Conservation (phyloP, 176 grass and related monocot genomes). For the Dendrocalamus sinicus region DNA sequence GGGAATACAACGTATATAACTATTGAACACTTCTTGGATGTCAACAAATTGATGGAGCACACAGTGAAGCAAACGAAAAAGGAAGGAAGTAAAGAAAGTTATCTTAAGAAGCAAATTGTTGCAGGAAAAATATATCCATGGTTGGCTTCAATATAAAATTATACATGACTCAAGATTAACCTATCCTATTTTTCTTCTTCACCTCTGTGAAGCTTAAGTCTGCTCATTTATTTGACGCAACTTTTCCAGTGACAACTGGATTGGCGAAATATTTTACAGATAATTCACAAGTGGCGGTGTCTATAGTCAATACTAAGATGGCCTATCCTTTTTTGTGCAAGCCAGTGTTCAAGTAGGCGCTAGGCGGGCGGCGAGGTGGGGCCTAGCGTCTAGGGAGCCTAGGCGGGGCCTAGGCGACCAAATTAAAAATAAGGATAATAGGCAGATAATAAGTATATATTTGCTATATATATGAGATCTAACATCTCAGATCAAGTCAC, state of each 20-base stretch:
- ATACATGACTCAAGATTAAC: not conserved
- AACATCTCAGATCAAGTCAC: too few relatives aligned
- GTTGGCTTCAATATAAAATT: constrained; percentile 24
- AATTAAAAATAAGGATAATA: too few relatives aligned
- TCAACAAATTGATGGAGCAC: not conserved
- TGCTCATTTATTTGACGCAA: constrained; percentile 28
- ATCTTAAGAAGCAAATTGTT: not conserved
- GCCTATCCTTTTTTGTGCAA: not conserved
- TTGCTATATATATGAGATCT: too few relatives aligned
- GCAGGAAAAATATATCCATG: constrained; percentile 5
- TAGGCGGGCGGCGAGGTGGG: too few relatives aligned
- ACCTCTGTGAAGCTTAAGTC: constrained; percentile 3
- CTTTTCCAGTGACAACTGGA: constrained; percentile 7
- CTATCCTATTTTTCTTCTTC: not conserved
- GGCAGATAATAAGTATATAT: too few relatives aligned
- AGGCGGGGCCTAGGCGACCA: too few relatives aligned
- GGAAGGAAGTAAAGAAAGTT: not conserved
- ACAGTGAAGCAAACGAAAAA: constrained; percentile 21
- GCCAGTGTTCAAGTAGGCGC: too few relatives aligned
- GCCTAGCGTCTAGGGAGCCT: too few relatives aligned
- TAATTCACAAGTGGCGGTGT: not conserved
- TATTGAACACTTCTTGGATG: not conserved
- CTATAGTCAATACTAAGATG: constrained; percentile 3
- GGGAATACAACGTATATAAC: not conserved
- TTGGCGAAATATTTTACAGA: not conserved